Evolutionary conservation across 2,329 filamentous ascomycete species (phyloP), one percentile per base, ranked within the genome.

Genomic region (Akanthomyces muscarius): DNA sequence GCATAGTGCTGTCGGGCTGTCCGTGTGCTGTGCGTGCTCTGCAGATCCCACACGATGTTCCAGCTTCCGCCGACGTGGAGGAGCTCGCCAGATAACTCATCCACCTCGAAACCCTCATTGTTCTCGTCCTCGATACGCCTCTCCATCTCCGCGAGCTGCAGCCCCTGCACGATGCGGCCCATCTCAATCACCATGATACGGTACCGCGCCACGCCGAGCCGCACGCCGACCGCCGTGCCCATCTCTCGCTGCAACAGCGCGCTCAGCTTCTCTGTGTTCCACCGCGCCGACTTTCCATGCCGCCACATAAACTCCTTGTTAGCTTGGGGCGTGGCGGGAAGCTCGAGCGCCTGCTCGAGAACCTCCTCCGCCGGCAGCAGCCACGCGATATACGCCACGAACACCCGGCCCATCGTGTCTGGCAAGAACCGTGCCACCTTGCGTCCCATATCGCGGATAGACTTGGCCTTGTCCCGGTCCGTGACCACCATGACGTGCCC

Each of bases 401-500:
- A 45, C 54, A 66, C 63, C 33, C 42, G 48, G 28, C 57, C 48
- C 25, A 58, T 41, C 5, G 16, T 23, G 30, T 63, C 57, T 2
- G 57, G 57, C 44, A 65, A 33, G 44, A 65, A 66, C 38, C 58
- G 41, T 23, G 50, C 65, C 23, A 66, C 61, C 52, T 57, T 63
- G 7, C 65, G 63, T 13, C 63, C 61, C 33, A 41, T 48, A 21
- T 51, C 55, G 30, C 48, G 48, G 36, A 62, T 63, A 4, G 48
- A 48, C 64, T 58, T 64, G 21, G n/a, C 56, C 45, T 65, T 66
- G 28, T 66, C 62, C 2, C 55, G 64, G 45, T 66, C 64, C 14
- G 63, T 66, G 2, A 66, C 47, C 8, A 63, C 18, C 53, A 65
- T 63, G 5, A 66, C 53, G 51, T 60, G 55, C 13, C 64, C 51